Evolutionary conservation across 495 filamentous ascomycete genomes (phyloP).

Genomic region (Elasticomyces elasticus): DNA sequence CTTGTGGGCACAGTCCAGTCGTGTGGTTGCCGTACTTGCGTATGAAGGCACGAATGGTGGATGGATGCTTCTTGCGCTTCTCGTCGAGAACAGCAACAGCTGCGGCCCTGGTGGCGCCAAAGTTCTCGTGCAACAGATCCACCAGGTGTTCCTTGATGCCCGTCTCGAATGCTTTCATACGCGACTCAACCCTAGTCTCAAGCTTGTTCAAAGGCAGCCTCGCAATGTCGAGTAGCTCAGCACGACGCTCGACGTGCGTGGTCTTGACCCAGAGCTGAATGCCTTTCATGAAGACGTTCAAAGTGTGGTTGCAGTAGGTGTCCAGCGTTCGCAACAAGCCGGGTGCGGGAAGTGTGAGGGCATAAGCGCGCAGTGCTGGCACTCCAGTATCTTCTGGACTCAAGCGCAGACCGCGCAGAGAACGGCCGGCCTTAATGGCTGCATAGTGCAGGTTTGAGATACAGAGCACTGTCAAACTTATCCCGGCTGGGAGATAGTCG

Average conservation of each 20-base stretch:
- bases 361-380: constrained; percentile 7
- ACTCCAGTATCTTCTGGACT: background rate
- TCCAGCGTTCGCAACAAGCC: constrained; percentile 1
- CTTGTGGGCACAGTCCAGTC: background rate
- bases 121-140: background rate
- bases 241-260: background rate
- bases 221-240: background rate
- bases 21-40: constrained; percentile 10
- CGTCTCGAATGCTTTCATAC: background rate
- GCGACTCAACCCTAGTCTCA: background rate
- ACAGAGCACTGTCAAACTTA: constrained; percentile 2
- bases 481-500: background rate
- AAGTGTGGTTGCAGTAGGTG: background rate
- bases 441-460: constrained; percentile 17
- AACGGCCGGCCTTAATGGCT: background rate
- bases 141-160: background rate
- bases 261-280: constrained; percentile 8
- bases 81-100: background rate
- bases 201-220: background rate
- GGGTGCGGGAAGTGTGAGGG: constrained; percentile 8
- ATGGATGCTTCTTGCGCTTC: background rate
- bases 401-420: background rate
- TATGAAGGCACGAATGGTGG: constrained; percentile 13
- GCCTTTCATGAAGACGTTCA: constrained; percentile 9
- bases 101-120: too few relatives aligned